Base-by-base conservation (phyloP, 2,329 filamentous ascomycete species). In the Hymenoscyphus fraxineus region DNA sequence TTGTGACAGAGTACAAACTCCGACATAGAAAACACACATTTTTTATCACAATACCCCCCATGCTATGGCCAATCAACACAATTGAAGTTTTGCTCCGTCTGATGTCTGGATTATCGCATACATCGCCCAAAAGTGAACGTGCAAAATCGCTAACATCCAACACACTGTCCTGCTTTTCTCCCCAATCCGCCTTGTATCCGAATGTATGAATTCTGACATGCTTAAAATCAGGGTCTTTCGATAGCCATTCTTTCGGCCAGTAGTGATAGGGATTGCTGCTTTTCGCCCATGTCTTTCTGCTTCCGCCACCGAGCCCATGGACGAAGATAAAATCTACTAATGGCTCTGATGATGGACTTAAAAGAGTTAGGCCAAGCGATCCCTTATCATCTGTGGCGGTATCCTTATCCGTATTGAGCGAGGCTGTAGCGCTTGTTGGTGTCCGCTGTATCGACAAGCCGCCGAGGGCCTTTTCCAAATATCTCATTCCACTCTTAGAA, bases 41-140 rank as follows among this genome's bases (percentile, higher is more conserved):
- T 62, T 78, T 78, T 6, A 77, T 73, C 1, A 77, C 73, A 1
- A 77, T 63, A 1, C 68, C 67, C 0, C 81, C 80, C 80, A 82
- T 81, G 44, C 76, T 79, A 65, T 83, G 80, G 1, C 72, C 78
- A 13, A 82, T 73, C 16, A 82, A 72, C 3, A 82, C 75, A 19
- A 82, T 77, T 1, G 73, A 74, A 35, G 32, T 44, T 44, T 13
- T 44, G n/a, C n/a, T 13, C 40, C 15, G 40, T 16, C 15, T 13
- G 15, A 44, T 44, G 3, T 13, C 15, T 44, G 59, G 31, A 27
- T 10, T 27, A 44, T 61, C 44, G 6, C 35, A 68, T 63, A 77
- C 70, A 35, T 74, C 70, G 32, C 69, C 71, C 1, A 75, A 56
- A 5, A 78, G 60, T 1, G 70, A 64, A 58, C 72, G 70, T 0